phyloP scores from a whole-genome alignment of 129 eudicot genomes.

The Scalesia atractyloides region DNA sequence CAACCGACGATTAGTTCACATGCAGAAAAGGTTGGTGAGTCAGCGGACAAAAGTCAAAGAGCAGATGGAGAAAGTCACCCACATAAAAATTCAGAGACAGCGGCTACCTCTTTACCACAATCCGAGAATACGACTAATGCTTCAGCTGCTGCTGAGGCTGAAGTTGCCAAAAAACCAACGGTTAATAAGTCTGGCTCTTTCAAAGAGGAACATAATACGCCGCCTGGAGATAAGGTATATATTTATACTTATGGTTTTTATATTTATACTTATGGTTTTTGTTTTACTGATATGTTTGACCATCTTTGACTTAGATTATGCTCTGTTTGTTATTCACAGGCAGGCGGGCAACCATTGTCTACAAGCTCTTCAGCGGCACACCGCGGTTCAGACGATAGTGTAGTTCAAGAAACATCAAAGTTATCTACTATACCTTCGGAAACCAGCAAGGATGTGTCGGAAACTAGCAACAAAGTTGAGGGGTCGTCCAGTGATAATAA shows the following conservation, averaged over 20 bases:
- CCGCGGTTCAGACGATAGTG: slow-evolving; percentile 9
- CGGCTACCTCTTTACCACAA: slow-evolving; percentile 31
- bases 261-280: neutral
- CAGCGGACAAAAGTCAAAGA: slow-evolving; percentile 40
- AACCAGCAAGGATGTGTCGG: slow-evolving; percentile 23
- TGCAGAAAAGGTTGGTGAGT: slow-evolving; percentile 46
- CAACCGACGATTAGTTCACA: slow-evolving; percentile 55
- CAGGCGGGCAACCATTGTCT: slow-evolving; percentile 32
- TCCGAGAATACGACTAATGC: neutral
- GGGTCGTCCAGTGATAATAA: slow-evolving; percentile 12
- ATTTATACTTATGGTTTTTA: slow-evolving; percentile 1
- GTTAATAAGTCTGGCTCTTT: slow-evolving; percentile 33
- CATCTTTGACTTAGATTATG: slow-evolving; percentile 18
- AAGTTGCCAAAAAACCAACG: slow-evolving; percentile 17
- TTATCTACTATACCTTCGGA: slow-evolving; percentile 24
- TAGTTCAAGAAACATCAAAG: slow-evolving; percentile 28
- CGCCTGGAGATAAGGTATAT: slow-evolving; percentile 48
- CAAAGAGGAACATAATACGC: slow-evolving; percentile 38
- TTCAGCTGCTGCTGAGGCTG: slow-evolving; percentile 32
- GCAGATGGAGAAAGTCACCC: slow-evolving; percentile 36
- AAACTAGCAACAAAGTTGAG: slow-evolving; percentile 26
- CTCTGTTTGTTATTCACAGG: slow-evolving; percentile 38
- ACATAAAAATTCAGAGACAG: slow-evolving; percentile 37
- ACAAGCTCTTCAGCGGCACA: slow-evolving; percentile 32
- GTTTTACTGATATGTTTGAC: neutral